phyloP scores from a whole-genome alignment of 192 early-diverging fungal species.

The Gamsiella multidivaricata region DNA sequence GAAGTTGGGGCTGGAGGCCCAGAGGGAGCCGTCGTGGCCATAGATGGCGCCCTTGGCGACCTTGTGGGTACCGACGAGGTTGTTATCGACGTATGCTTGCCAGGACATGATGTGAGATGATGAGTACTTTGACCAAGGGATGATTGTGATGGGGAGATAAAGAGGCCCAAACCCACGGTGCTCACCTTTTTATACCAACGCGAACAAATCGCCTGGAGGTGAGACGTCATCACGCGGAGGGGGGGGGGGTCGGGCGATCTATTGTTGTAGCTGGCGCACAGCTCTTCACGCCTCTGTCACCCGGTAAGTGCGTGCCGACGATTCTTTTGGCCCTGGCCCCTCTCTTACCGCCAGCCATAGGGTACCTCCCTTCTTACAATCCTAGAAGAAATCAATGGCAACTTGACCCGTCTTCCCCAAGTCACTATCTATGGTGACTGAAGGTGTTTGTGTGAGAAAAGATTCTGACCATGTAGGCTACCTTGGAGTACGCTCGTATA shows the following conservation, averaged over 20 bases:
- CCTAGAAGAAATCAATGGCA: too few species aligned
- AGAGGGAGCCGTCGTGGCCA: conserved; percentile 83
- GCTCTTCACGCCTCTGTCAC: too few species aligned
- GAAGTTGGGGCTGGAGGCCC: conserved; percentile 85
- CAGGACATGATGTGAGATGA: conserved; percentile 71
- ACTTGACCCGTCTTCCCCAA: too few species aligned
- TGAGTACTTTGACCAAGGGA: conserved; percentile 4
- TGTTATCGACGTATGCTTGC: conserved; percentile 86
- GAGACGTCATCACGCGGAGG: conserved; percentile 24
- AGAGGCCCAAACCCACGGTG: background rate
- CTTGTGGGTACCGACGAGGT: conserved; percentile 79
- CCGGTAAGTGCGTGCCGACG: too few species aligned
- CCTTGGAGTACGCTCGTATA: too few species aligned
- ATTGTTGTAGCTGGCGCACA: too few species aligned
- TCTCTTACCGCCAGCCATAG: too few species aligned
- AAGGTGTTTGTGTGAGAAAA: too few species aligned
- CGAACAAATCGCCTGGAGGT: background rate
- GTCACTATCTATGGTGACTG: too few species aligned
- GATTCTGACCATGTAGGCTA: too few species aligned
- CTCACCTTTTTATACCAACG: conserved; percentile 6
- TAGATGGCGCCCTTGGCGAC: conserved; percentile 82
- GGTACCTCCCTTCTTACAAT: too few species aligned
- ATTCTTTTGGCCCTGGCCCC: too few species aligned
- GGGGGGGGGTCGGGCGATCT: background rate
- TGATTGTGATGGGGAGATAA: conserved; percentile 21